phyloP scores from a whole-genome alignment of 1,139 yeast genomes.

The Geotrichum australiense region DNA sequence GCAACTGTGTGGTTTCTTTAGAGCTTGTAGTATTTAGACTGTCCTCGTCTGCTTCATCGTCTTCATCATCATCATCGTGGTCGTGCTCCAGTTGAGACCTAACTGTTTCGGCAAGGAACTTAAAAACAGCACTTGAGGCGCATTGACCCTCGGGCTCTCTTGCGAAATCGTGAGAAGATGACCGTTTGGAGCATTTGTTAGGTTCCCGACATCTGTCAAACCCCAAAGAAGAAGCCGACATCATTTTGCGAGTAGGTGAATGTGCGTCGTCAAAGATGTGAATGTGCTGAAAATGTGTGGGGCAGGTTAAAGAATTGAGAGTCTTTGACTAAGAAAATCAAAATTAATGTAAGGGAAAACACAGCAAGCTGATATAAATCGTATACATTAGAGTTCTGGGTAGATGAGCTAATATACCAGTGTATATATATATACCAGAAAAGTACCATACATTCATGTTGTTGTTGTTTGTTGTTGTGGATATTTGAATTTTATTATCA shows the following conservation, averaged over 20 bases:
- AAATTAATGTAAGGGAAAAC: no score
- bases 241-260: not conserved
- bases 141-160: slow-evolving; percentile 6
- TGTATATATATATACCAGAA: no score
- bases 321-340: no score
- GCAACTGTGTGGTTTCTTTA: not conserved
- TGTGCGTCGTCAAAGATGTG: no score
- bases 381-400: no score
- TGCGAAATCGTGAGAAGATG: slow-evolving; percentile 14
- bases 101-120: slow-evolving; percentile 13
- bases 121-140: slow-evolving; percentile 9
- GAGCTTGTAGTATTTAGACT: not conserved
- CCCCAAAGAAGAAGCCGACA: slow-evolving; percentile 6
- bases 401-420: no score
- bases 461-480: no score
- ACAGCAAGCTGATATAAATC: no score
- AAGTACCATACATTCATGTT: no score
- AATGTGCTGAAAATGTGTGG: no score
- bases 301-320: no score
- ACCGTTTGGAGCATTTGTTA: not conserved
- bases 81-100: slow-evolving; percentile 7
- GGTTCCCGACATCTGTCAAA: not conserved
- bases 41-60: slow-evolving; percentile 7
- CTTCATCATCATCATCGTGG: slow-evolving; percentile 21
- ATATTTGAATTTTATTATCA: no score